These are phyloP conservation scores for Aplosporella prunicola DNA, from an alignment of 2,329 filamentous ascomycete species.

Conservation along the genomic window DNA sequence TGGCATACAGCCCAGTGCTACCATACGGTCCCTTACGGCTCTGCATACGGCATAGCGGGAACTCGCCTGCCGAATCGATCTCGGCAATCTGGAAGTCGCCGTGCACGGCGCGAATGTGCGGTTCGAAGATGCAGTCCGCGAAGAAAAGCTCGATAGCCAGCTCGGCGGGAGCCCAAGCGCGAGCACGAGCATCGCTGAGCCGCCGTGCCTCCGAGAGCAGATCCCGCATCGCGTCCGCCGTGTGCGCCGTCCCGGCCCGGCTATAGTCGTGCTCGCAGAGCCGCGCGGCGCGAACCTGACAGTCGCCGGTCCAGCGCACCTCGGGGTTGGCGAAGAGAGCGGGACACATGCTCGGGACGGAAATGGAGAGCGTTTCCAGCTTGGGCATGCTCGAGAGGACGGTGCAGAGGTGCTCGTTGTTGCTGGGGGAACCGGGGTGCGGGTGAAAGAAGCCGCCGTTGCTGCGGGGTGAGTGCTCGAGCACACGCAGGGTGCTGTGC, in stretches of 20 bases:
- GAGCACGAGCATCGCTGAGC: slow-evolving; percentile 31
- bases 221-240: slow-evolving; percentile 22
- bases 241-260: slow-evolving; percentile 23
- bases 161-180: slow-evolving; percentile 27
- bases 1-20: slow-evolving; percentile 40
- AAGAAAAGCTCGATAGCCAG: slow-evolving; percentile 43
- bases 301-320: slow-evolving; percentile 37
- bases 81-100: slow-evolving; percentile 40
- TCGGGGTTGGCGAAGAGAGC: slow-evolving; percentile 37
- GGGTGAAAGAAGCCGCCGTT: slow-evolving; percentile 44
- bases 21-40: slow-evolving; percentile 42
- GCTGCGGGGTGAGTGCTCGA: slow-evolving; percentile 46
- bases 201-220: slow-evolving; percentile 33
- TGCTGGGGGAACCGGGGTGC: slow-evolving; percentile 35
- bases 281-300: slow-evolving; percentile 41
- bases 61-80: slow-evolving; percentile 30
- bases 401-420: slow-evolving; percentile 40
- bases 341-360: slow-evolving; percentile 39
- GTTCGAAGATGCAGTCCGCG: slow-evolving; percentile 43
- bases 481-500: slow-evolving; percentile 37
- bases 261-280: slow-evolving; percentile 35
- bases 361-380: slow-evolving; percentile 40
- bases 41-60: slow-evolving; percentile 29
- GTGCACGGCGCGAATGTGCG: slow-evolving; percentile 36
- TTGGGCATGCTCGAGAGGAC: slow-evolving; percentile 38